Percentiles rank a stretch among this genome's conserved stretches.
phyloP scores from a whole-genome alignment of 495 filamentous ascomycete genomes.

The Daldinia grandis region DNA sequence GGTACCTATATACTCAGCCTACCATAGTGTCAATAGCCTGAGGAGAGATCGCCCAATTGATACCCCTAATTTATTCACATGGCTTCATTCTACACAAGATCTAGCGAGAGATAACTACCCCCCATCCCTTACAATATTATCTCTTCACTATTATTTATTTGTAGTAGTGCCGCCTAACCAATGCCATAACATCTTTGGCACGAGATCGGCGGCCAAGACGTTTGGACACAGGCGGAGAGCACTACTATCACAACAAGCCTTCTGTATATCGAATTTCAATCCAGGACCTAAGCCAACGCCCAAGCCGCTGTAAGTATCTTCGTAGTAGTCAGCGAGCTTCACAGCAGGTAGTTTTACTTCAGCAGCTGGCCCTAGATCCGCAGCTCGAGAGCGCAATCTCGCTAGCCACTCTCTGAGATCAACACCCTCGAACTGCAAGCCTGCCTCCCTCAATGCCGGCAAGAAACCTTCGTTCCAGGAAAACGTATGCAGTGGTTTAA shows the following conservation, averaged over 20 bases:
- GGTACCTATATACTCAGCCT: not conserved
- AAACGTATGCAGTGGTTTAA: constrained; percentile 56
- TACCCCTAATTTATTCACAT: not conserved
- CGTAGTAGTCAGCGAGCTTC: constrained; percentile 60
- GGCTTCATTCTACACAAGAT: not conserved
- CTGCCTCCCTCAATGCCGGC: constrained; percentile 49
- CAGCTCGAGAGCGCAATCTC: constrained; percentile 47
- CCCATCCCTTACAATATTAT: not conserved
- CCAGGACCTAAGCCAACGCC: constrained; percentile 14
- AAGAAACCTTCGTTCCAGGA: constrained; percentile 60
- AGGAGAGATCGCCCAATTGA: not conserved
- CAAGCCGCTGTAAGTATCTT: constrained; percentile 46
- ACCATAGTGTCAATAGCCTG: not conserved
- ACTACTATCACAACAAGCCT: constrained; percentile 35
- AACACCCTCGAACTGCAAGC: constrained; percentile 55
- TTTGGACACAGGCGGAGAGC: constrained; percentile 37
- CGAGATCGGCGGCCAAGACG: constrained; percentile 28
- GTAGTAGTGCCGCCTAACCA: constrained; percentile 22
- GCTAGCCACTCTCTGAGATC: constrained; percentile 56
- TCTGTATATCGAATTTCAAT: constrained; percentile 33
- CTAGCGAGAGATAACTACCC: not conserved
- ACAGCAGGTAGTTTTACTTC: constrained; percentile 52
- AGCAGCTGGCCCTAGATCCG: constrained; percentile 45
- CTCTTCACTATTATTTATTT: not conserved
- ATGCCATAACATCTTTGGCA: constrained; percentile 39